phyloP scores from a whole-genome alignment of 163 green algal genomes.

The Volvox carteri region DNA sequence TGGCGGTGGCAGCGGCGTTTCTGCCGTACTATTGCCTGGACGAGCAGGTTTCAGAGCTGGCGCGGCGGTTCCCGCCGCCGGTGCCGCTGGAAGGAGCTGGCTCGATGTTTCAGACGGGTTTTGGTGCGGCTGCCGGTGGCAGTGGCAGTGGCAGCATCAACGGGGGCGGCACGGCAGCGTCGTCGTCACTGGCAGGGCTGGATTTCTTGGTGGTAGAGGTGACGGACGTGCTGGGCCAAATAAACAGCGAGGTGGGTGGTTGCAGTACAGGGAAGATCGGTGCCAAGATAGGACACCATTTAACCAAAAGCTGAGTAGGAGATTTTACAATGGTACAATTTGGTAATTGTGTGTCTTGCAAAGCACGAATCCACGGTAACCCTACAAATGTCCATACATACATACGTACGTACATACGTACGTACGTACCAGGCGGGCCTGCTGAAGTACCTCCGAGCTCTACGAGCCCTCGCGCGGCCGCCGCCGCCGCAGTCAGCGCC shows the following conservation, averaged over 20 bases:
- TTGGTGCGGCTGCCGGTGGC: neutral
- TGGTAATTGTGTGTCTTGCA: too few relatives aligned
- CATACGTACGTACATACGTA: too few relatives aligned
- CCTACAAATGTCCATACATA: too few relatives aligned
- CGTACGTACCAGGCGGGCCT: constrained; percentile 63
- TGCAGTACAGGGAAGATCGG: neutral
- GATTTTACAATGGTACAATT: too few relatives aligned
- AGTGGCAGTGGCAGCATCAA: neutral
- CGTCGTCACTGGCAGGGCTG: constrained; percentile 24
- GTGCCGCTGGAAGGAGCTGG: neutral
- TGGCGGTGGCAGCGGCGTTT: constrained; percentile 71
- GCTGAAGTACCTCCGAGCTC: constrained; percentile 72
- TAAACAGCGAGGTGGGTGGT: constrained; percentile 41
- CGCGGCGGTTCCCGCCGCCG: constrained; percentile 31
- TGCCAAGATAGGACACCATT: too few relatives aligned
- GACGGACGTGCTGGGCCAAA: constrained; percentile 68
- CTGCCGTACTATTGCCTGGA: constrained; percentile 76
- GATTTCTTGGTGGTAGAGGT: constrained; percentile 77
- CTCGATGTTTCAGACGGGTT: neutral
- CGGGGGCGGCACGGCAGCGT: neutral
- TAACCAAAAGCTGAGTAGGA: too few relatives aligned
- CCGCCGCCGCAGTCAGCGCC: neutral
- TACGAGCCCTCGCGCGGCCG: constrained; percentile 56
- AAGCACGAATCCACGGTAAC: too few relatives aligned
- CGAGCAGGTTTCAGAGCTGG: constrained; percentile 55